phyloP scores from a whole-genome alignment of 2,329 filamentous ascomycete genomes.

The Fusarium hostae region DNA sequence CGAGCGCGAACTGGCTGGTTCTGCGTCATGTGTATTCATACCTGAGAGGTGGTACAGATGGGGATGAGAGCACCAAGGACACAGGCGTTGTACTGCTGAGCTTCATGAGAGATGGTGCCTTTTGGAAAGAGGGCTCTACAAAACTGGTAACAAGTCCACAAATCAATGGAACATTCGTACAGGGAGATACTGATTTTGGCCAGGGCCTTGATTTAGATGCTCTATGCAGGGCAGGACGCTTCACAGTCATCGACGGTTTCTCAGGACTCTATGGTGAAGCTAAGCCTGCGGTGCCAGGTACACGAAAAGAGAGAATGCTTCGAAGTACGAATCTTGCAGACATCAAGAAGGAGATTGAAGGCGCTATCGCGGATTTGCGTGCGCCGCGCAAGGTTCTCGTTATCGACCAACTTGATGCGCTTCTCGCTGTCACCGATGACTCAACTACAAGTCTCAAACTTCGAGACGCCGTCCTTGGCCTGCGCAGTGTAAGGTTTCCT shows the following conservation, averaged over 20 bases:
- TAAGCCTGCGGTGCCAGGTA: not conserved
- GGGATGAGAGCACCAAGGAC: conserved; percentile 44
- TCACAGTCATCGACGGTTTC: conserved; percentile 82
- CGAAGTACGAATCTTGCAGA: conserved; percentile 48
- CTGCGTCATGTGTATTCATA: conserved; percentile 65
- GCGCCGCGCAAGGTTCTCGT: conserved; percentile 64
- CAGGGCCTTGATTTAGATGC: conserved; percentile 78
- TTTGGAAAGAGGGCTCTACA: conserved; percentile 79
- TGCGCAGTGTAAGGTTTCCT: conserved; percentile 68
- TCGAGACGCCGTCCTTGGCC: conserved; percentile 65
- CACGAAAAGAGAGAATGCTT: conserved; percentile 43
- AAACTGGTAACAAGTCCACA: conserved; percentile 65
- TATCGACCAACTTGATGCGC: conserved; percentile 72
- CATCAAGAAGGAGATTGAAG: conserved; percentile 54
- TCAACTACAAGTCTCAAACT: conserved; percentile 58
- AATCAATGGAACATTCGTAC: not conserved
- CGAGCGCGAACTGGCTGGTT: conserved; percentile 73
- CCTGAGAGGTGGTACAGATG: conserved; percentile 47
- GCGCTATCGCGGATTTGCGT: conserved; percentile 52
- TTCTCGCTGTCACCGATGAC: conserved; percentile 68
- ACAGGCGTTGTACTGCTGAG: conserved; percentile 78
- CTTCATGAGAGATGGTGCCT: conserved; percentile 80
- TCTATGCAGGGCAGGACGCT: conserved; percentile 65
- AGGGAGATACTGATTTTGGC: not conserved
- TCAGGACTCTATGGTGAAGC: conserved; percentile 61